Conservation (phyloP, 202 grass and related monocot genomes). For the Zoysia matrella region DNA sequence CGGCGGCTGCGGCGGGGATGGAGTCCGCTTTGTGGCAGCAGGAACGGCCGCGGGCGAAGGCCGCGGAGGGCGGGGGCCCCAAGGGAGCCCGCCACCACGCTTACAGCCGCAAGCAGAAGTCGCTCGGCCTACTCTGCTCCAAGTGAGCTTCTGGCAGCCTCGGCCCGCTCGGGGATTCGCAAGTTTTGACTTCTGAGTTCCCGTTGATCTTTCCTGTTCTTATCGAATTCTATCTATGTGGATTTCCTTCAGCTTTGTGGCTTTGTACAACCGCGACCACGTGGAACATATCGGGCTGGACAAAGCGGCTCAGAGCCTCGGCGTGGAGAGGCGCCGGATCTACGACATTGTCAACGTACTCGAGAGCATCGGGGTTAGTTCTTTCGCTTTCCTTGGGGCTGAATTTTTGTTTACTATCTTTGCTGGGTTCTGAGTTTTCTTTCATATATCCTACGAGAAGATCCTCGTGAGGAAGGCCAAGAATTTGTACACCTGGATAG, state of each 20-base stretch:
- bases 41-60: not conserved
- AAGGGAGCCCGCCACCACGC: constrained; percentile 48
- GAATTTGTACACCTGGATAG: constrained; percentile 89
- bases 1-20: not conserved
- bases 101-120: constrained; percentile 95
- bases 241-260: constrained; percentile 63
- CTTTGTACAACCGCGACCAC: constrained; percentile 63
- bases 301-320: constrained; percentile 69
- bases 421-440: not conserved
- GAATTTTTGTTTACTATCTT: not conserved
- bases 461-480: constrained; percentile 83
- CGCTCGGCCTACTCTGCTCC: constrained; percentile 84
- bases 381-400: not conserved
- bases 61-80: not conserved
- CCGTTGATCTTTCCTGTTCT: constrained; percentile 17
- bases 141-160: constrained; percentile 56
- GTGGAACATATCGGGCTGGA: constrained; percentile 77
- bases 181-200: not conserved
- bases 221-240: constrained; percentile 7
- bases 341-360: constrained; percentile 98
- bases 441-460: constrained; percentile 18
- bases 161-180: not conserved
- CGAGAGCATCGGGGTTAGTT: constrained; percentile 89
- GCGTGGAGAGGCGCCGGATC: constrained; percentile 91
- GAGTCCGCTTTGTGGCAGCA: not conserved